These are phyloP conservation scores for Epicoccum nigrum DNA, from an alignment of 2,329 filamentous ascomycete genomes.

Conservation along the genomic window DNA sequence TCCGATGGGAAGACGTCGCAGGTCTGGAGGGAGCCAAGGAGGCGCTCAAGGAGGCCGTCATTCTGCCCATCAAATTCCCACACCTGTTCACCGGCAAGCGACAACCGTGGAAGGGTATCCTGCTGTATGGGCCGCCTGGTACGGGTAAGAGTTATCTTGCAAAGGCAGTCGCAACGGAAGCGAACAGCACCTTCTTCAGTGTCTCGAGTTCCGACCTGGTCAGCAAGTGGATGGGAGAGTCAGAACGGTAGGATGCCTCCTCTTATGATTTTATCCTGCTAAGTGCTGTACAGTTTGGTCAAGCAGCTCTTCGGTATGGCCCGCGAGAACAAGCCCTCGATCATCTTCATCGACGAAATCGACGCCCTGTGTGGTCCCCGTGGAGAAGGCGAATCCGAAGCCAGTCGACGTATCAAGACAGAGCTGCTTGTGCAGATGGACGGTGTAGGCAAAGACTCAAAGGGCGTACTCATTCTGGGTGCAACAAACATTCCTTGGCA, in stretches of 20 bases:
- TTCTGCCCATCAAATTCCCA: constrained; percentile 97
- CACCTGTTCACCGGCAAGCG: constrained; percentile 95
- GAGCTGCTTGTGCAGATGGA: constrained; percentile 99
- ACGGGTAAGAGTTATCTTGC: constrained; percentile 98
- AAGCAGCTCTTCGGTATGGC: constrained; percentile 98
- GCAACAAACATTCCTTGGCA: constrained; percentile 99
- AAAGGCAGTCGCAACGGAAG: constrained; percentile 96
- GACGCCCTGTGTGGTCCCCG: constrained; percentile 94
- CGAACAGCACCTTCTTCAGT: constrained; percentile 98
- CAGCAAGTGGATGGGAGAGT: constrained; percentile 99
- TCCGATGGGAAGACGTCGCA: constrained; percentile 98
- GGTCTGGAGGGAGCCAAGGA: constrained; percentile 94
- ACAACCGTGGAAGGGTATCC: constrained; percentile 97
- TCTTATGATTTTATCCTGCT: background rate
- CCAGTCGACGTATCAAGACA: constrained; percentile 96
- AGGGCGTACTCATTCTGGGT: constrained; percentile 90
- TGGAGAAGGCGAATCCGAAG: constrained; percentile 95
- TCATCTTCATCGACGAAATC: constrained; percentile 98
- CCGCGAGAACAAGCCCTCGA: constrained; percentile 95
- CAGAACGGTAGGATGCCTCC: constrained; percentile 73
- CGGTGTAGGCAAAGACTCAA: constrained; percentile 93
- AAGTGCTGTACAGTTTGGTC: constrained; percentile 68
- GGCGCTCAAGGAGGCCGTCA: constrained; percentile 95
- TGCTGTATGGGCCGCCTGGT: constrained; percentile 93
- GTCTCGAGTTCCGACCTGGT: constrained; percentile 97